Base-by-base conservation (phyloP, 345 rosid genomes). In the Geranium brycei region DNA sequence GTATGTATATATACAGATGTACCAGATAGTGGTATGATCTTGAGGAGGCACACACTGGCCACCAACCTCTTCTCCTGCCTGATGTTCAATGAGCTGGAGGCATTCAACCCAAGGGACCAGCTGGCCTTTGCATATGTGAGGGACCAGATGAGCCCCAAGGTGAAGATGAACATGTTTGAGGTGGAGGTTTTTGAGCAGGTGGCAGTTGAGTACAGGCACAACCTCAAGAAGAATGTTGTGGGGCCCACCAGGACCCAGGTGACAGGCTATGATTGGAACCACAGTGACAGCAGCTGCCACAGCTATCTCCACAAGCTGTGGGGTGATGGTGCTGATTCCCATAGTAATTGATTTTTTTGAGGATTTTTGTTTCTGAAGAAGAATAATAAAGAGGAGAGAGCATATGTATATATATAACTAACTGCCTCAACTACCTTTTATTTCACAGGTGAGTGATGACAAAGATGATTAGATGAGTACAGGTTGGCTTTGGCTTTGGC, bases 41-140 rank as follows among this genome's bases (percentile, higher is more conserved):
- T 86, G 51, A 85, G 95, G 77, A 76, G 71, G 67, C 98, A 89
- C 73, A 87, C 80, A 38, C 4, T 58, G 53, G 68, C 66, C n/a
- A 87, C 68, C 84, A 77, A 92, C 47, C 76, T 83, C 15, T 92
- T 92, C 73, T 89, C 95, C 0, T 89, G 95, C 73, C 88, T 86
- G 8, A 8, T 89, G 79, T 92, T 92, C 76, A 92, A 89, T 31
- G 93, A 89, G 69, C 67, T 87, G 64, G 91, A 87, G 66, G 93
- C 84, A 40, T 92, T 92, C 62, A 89, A 84, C 80, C 93, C 85
- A 0, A 77, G 95, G 73, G 96, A 89, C 73, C 96, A 87, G 60
- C 63, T 87, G 67, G 86, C 95, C 4, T 89, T 92, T 65, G 88
- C 95, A 13, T 87, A 70, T 59, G 83, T 89, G 72, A 77, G 95